Base-by-base conservation (phyloP, 2,329 filamentous ascomycete species). In the Colletotrichum tofieldiae region DNA sequence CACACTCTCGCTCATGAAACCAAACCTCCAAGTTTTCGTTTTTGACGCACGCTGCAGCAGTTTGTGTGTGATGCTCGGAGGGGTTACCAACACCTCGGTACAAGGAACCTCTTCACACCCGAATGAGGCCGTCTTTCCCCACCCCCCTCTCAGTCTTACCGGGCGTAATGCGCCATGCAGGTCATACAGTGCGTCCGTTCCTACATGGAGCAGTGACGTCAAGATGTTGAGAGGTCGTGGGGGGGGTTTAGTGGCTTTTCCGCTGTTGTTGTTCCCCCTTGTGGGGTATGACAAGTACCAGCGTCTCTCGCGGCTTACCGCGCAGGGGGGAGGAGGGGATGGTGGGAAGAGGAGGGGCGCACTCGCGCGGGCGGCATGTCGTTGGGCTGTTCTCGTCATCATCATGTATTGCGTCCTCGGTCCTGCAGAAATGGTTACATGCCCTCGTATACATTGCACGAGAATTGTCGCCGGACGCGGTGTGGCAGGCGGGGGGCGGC, bases 171-270 rank as follows among this genome's bases (percentile, higher is more conserved):
- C 51, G 29, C 18, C 35, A 52, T 65, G 51, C 41, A 59, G 54
- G 66, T 55, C 65, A 62, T 62, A 16, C 59, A n/a, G 58, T n/a
- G 65, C 39, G 29, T 64, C 51, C 32, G 32, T 52, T 37, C 26
- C 20, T 5, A 14, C 29, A 29, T 29, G 51, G 5, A 23, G 12
- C 9, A 0, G 43, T 69, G 66, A 69, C 66, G 66, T 69, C 66
- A 65, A 59, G 2, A 26, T 29, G 3, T 26, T 23, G 66, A 64
- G 41, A 32, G 60, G 52, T 56, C 47, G 47, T 51, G 23, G 52
- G 52, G 52, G 29, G 29, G 8, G 3, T 35, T n/a, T 37, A 35
- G 29, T 5, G 52, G 29, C 16, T 32, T 26, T 20, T 43, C 18
- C 2, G 5, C 23, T 26, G 11, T 51, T 26, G 14, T 18, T n/a